These are phyloP conservation scores for Magnolia changhungtana DNA, from an alignment of 164 flowering plant species.

Conservation along the genomic window DNA sequence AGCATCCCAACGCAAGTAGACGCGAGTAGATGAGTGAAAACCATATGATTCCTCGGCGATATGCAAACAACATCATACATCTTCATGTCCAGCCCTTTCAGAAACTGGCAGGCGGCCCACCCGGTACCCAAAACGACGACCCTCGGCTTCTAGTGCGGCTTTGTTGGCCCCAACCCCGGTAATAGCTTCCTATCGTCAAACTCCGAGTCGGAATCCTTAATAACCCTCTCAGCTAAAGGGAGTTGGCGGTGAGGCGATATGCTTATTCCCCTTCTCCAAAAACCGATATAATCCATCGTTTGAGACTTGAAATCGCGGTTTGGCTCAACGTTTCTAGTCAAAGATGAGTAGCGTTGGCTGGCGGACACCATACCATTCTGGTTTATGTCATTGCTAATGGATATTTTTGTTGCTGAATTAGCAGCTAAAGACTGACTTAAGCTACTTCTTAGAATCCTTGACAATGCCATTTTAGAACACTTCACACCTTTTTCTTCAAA, in stretches of 20 bases:
- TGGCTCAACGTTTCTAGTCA: constrained; percentile 13
- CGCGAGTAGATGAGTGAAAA: constrained; percentile 86
- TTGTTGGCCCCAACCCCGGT: constrained; percentile 63
- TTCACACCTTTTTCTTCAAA: not conserved
- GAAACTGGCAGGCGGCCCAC: constrained; percentile 89
- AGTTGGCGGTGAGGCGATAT: constrained; percentile 37
- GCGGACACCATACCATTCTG: constrained; percentile 20
- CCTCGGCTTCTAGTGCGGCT: constrained; percentile 73
- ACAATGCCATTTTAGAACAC: constrained; percentile 43
- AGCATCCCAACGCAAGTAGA: constrained; percentile 90
- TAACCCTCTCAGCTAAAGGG: constrained; percentile 36
- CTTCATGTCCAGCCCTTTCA: constrained; percentile 70
- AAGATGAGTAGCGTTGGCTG: constrained; percentile 9
- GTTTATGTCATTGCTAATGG: constrained; percentile 17
- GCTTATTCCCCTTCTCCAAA: constrained; percentile 47
- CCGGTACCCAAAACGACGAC: constrained; percentile 85
- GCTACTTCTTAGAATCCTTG: constrained; percentile 45
- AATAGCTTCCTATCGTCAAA: constrained; percentile 10
- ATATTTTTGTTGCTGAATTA: constrained; percentile 19
- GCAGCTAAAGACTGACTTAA: constrained; percentile 30
- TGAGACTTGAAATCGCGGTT: constrained; percentile 16
- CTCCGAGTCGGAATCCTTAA: constrained; percentile 33
- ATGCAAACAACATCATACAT: constrained; percentile 78
- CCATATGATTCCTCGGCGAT: constrained; percentile 92
- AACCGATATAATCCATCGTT: constrained; percentile 14